Base-by-base conservation (phyloP, 2,329 filamentous ascomycete genomes). In the Fusarium dimerum region DNA sequence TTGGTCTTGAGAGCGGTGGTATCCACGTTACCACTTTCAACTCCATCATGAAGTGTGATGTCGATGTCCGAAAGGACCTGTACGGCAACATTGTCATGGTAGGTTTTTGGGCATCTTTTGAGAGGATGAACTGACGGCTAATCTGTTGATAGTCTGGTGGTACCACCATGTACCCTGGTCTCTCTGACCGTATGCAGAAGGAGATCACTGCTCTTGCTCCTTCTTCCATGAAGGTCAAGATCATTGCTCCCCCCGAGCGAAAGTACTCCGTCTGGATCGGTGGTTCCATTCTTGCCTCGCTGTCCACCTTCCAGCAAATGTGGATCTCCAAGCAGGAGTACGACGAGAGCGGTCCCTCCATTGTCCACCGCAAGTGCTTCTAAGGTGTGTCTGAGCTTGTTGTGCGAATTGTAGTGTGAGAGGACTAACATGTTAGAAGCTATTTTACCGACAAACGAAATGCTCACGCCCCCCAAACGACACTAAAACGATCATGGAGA, bases 311-410 rank as follows among this genome's bases (percentile, higher is more conserved):
- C 93, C 94, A 99, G 86, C 94, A 99, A 84, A 99, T 99, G 94
- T 99, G 94, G 94, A 97, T 99, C 88, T 99, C 94, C 72, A 99
- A 99, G 92, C 94, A 99, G 84, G 93, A 97, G 86, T 97, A 97
- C 88, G 94, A 99, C 84, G 94, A 97, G 91, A 94, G 89, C 79
- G 93, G 93, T 82, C 94, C 93, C 71, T 97, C 92, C 74, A 97
- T 97, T 75, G 93, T 97, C 73, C 93, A 97, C 89, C 90, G 92
- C 88, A 97, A 97, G 91, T 97, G 93, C 90, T 97, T 97, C 89
- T 97, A 96, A 96, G 88, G 86, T 87, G 73, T 69, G 74, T 58
- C 26, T 9, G 26, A 9, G 47, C 43, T 8, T 5, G 9, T 5
- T 2, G 11, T n/a, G 45, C 6, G 36, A 16, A 16, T 16, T 12